A percentile compares a stretch with the other conserved stretches of the same genome.
phyloP scores from a whole-genome alignment of 78 protist genomes.

The Dictyostelium discoideum region dicty_2.7 NC_007089.4:3368001-3368500 shows the following conservation, averaged over 20 bases:
- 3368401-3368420: neutral
- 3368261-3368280: too few relatives aligned
- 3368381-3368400: constrained; percentile 5
- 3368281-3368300: too few relatives aligned
- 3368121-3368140: neutral
- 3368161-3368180: too few relatives aligned
- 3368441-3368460: neutral
- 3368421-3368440: neutral
- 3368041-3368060: neutral
- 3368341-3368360: neutral
- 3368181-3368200: too few relatives aligned
- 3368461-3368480: neutral
- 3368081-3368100: neutral
- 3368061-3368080: neutral
- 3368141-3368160: too few relatives aligned
- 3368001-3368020: neutral
- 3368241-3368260: too few relatives aligned
- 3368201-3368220: too few relatives aligned
- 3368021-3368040: neutral
- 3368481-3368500: neutral
- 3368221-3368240: too few relatives aligned
- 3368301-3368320: too few relatives aligned
- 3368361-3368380: constrained; percentile 3
- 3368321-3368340: neutral
- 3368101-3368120: neutral